Conservation (phyloP, 2,329 filamentous ascomycete genomes). For the Thielaviopsis cerberus region DNA sequence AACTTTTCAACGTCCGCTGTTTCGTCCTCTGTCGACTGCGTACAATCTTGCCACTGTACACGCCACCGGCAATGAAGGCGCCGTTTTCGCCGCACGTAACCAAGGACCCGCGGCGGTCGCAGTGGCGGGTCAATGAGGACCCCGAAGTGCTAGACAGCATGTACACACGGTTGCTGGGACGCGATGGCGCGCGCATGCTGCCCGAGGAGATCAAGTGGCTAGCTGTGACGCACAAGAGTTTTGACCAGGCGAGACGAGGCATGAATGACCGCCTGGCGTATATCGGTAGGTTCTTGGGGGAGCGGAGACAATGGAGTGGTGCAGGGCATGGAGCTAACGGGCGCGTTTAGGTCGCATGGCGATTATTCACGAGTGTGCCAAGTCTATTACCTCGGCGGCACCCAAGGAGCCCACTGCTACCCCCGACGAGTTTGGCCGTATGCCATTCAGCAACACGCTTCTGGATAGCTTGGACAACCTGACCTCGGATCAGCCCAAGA, state of each 20-base stretch:
- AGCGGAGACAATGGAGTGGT: too few relatives aligned
- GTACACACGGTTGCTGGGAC: constrained; percentile 59
- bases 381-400: constrained; percentile 35
- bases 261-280: constrained; percentile 80
- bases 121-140: constrained; percentile 57
- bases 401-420: constrained; percentile 16
- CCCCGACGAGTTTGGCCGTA: constrained; percentile 34
- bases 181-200: constrained; percentile 51
- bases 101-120: constrained; percentile 32
- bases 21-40: background rate
- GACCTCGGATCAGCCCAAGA: constrained; percentile 36
- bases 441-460: constrained; percentile 51
- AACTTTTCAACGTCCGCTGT: background rate
- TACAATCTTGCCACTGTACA: constrained; percentile 36
- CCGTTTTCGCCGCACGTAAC: constrained; percentile 43
- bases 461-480: constrained; percentile 60
- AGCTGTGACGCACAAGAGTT: constrained; percentile 93
- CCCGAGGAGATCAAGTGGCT: constrained; percentile 92
- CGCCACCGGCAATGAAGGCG: constrained; percentile 50
- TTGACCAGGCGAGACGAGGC: constrained; percentile 81
- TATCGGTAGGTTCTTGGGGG: constrained; percentile 12
- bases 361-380: constrained; percentile 20
- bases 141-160: constrained; percentile 56
- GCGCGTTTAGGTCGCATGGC: constrained; percentile 16
- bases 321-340: too few relatives aligned